Conservation (phyloP, 805 yeast species). For the Wickerhamomyces mucosus region DNA sequence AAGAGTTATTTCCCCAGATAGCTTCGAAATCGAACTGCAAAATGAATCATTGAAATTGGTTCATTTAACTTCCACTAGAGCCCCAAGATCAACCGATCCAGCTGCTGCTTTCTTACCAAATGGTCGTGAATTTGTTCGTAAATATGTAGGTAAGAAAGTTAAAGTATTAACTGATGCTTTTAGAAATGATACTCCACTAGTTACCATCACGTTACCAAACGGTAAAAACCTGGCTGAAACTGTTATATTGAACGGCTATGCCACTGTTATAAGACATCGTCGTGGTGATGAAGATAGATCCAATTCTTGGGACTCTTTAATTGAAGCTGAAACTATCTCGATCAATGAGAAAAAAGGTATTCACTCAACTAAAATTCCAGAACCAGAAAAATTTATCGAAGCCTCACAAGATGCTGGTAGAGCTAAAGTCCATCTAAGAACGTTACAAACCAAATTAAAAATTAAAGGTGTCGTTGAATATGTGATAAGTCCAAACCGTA, state of each 20-base stretch:
- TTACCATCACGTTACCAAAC: slow-evolving; percentile 42
- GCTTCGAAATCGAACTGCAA: slow-evolving; percentile 43
- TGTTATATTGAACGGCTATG: slow-evolving; percentile 59
- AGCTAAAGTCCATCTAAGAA: slow-evolving; percentile 65
- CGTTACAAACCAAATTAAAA: slow-evolving; percentile 55
- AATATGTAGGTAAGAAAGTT: slow-evolving; percentile 66
- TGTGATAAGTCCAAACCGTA: slow-evolving; percentile 58
- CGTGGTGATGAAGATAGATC: slow-evolving; percentile 65
- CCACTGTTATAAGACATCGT: slow-evolving; percentile 70
- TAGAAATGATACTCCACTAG: slow-evolving; percentile 62
- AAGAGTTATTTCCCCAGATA: slow-evolving; percentile 60
- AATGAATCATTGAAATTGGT: slow-evolving; percentile 44
- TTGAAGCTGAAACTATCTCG: slow-evolving; percentile 61
- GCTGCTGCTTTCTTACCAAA: slow-evolving; percentile 46
- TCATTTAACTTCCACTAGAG: slow-evolving; percentile 68
- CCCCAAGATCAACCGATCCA: slow-evolving; percentile 59
- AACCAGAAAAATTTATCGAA: slow-evolving; percentile 58
- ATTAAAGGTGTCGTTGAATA: slow-evolving; percentile 66
- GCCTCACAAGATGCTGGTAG: slow-evolving; percentile 68
- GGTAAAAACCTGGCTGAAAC: slow-evolving; percentile 51
- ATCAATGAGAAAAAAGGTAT: slow-evolving; percentile 51
- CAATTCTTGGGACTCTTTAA: slow-evolving; percentile 64
- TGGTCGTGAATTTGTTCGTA: slow-evolving; percentile 71
- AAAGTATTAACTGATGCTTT: slow-evolving; percentile 51
- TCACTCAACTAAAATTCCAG: slow-evolving; percentile 43